Base-by-base conservation (phyloP, 2,329 filamentous ascomycete genomes). In the Arthroderma sp. region DNA sequence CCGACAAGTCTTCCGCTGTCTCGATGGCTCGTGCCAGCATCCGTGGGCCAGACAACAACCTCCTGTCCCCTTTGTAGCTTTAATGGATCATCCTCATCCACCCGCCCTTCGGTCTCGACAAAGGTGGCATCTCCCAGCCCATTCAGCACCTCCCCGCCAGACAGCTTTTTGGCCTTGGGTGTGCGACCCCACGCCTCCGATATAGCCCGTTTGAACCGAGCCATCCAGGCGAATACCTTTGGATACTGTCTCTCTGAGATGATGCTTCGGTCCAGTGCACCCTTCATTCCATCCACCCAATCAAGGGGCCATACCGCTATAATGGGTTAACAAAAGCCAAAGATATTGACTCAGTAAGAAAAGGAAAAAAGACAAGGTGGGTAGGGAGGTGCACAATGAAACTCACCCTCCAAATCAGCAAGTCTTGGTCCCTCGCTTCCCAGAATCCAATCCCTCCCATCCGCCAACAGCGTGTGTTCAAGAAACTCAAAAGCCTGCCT, bases 381-480 rank as follows among this genome's bases (percentile, higher is more conserved):
- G 29, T 8, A 2, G 11, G 5, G 15, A 34, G 30, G 30, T 11
- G 30, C 6, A 22, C 6, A 42, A 40, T 27, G 11, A 37, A 34
- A 53, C 54, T 51, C 53, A 62, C 69, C 77, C 63, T 86, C 78
- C 48, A 86, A 77, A 58, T 87, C 83, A 3, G 75, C 78, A 50
- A 84, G 58, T 1, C 67, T 70, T 1, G 78, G 75, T 11, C 60
- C 58, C 2, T 69, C 55, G 1, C 69, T 73, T 7, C 65, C 68
- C 8, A 80, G 61, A 6, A 86, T 62, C 81, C 80, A 86, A 3
- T 71, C 58, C 44, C 80, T 68, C n/a, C 76, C 79, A 61, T 86
- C 81, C 1, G 68, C 72, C 4, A 87, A 66, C 44, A 85, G 58
- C 0, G 71, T 74, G 2, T 63, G 68, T 64, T 87, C 82, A 2